Conservation (phyloP, 164 flowering plant genomes). For the Kalanchoe fedtschenkoi region DNA sequence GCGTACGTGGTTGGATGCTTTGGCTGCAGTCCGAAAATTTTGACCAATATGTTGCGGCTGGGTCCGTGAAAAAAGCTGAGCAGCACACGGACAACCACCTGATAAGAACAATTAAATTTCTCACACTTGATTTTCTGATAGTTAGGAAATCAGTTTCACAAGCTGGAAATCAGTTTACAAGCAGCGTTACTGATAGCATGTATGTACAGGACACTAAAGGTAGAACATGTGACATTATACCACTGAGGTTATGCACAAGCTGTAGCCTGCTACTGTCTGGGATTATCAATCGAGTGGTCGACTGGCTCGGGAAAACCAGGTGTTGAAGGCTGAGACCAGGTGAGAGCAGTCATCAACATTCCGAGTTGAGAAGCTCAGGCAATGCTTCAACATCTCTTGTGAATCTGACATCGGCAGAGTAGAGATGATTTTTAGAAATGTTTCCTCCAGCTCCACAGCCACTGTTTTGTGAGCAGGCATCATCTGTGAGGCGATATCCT, state of each 20-base stretch:
- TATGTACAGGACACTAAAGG: not conserved
- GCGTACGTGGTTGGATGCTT: too few relatives aligned
- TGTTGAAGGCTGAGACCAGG: slow-evolving; percentile 67
- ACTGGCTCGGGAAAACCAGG: slow-evolving; percentile 87
- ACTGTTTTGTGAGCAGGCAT: slow-evolving; percentile 35
- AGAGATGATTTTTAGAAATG: slow-evolving; percentile 71
- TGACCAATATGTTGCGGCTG: too few relatives aligned
- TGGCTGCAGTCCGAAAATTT: too few relatives aligned
- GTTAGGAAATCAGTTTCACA: too few relatives aligned
- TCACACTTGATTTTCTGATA: too few relatives aligned
- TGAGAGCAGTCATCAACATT: slow-evolving; percentile 86
- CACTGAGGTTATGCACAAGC: not conserved
- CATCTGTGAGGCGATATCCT: slow-evolving; percentile 36
- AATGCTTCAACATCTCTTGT: slow-evolving; percentile 62
- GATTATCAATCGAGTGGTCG: not conserved
- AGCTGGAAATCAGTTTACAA: not conserved
- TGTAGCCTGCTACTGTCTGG: not conserved
- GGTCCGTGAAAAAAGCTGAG: too few relatives aligned
- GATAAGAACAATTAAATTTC: too few relatives aligned
- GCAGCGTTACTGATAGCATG: not conserved
- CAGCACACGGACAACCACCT: too few relatives aligned
- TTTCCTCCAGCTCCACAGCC: slow-evolving; percentile 63
- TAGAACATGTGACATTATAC: not conserved
- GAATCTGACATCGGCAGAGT: slow-evolving; percentile 79
- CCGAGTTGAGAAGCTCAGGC: slow-evolving; percentile 85